A percentile compares a stretch with the other conserved stretches of the same genome.
These are phyloP conservation scores for Solanum tacnaense DNA, from an alignment of 257 asterid species.

Conservation along the genomic window DNA sequence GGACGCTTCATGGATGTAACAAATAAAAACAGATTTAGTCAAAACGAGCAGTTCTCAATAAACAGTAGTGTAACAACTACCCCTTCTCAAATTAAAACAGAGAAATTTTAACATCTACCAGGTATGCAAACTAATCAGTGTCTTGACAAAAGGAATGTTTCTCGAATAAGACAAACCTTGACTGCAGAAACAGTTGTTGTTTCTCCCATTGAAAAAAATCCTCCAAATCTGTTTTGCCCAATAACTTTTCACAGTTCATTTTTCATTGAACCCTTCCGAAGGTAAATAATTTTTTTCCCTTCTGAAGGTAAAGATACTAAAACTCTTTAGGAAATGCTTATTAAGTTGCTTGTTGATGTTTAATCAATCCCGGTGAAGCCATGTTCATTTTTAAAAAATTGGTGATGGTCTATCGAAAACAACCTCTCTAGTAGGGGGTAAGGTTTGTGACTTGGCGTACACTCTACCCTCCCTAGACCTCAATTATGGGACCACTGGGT, in stretches of 20 bases:
- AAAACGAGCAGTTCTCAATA: neutral
- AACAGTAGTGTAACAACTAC: neutral
- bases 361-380: neutral
- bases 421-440: neutral
- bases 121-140: neutral
- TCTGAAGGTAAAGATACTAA: neutral
- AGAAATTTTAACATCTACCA: neutral
- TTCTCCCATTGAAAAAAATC: neutral
- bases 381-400: too few species aligned
- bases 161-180: neutral
- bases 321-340: neutral
- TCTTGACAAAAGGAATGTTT: neutral
- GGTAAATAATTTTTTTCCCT: too few species aligned
- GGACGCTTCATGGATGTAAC: slow-evolving; percentile 26
- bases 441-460: fast-evolving
- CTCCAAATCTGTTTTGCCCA: neutral
- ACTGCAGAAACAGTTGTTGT: neutral
- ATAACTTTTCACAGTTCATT: neutral
- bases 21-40: neutral
- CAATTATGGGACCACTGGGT: neutral
- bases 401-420: neutral
- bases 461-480: too few species aligned
- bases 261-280: neutral
- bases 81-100: neutral
- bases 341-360: neutral